Base-by-base conservation (phyloP, 148 eudicot species). In the Rhododendron vialii region DNA sequence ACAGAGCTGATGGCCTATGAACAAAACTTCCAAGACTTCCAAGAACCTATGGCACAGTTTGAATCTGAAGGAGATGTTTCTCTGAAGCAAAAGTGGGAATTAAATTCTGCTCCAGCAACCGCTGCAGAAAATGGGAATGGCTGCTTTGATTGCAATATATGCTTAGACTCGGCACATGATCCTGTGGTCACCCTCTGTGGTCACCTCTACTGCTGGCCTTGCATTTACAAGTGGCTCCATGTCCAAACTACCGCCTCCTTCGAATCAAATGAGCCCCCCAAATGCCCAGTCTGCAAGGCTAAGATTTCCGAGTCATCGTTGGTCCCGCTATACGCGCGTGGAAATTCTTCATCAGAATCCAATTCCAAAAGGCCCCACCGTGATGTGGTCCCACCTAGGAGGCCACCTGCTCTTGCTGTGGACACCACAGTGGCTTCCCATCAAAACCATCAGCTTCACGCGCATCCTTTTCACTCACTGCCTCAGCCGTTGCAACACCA, bases 131-230 rank as follows among this genome's bases (percentile, higher is more conserved):
- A 82, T 78, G 47, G 77, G 36, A 91, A 78, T 36, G 92, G 87
- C 45, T 88, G 91, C 82, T 96, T 94, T 79, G 93, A 95, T 78
- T 96, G 99, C 92, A 94, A 91, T 85, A 96, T 96, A 63, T 96
- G 99, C 88, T 88, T 96, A 76, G 99, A 95, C 65, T 92, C 96
- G 6, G 96, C 94, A n/a, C 88, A 88, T 6, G 99, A 96, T 30
- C 99, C 99, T 1, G 93, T 96, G 15, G 99, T 95, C 85, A 95
- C 99, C 45, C 96, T 93, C 47, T 96, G 99, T 55, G 99, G 99
- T 50, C 99, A 96, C 86, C 91, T 96, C 0, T 96, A 91, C 79
- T 96, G 99, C 86, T 96, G 98, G 96, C 92, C 96, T 20, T 96
- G 99, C 87, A 94, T 96, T 38, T 94, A 93, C 88, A 93, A 90